phyloP scores from a whole-genome alignment of 2,329 filamentous ascomycete species.

The Chaetomium globosum region DNA sequence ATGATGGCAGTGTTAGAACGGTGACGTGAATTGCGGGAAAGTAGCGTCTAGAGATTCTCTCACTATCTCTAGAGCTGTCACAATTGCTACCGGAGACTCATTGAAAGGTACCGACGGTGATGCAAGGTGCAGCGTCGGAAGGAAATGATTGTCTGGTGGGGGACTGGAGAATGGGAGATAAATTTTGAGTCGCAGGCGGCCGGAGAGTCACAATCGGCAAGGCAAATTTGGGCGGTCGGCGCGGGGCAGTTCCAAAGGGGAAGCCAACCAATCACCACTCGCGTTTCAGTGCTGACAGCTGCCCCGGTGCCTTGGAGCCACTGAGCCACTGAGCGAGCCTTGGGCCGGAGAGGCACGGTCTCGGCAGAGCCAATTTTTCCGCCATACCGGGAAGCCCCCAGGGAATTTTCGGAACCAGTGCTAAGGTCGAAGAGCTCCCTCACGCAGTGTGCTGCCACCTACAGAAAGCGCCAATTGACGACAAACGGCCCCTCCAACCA shows the following conservation, averaged over 20 bases:
- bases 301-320: not conserved
- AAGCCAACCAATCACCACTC: constrained; percentile 25
- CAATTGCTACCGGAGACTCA: constrained; percentile 69
- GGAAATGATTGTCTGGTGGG: constrained; percentile 35
- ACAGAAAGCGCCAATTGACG: constrained; percentile 56
- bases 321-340: constrained; percentile 1
- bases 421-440: constrained; percentile 36
- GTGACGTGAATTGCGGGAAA: constrained; percentile 34
- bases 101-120: constrained; percentile 48
- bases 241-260: constrained; percentile 28
- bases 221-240: constrained; percentile 24
- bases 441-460: constrained; percentile 36
- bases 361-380: constrained; percentile 38
- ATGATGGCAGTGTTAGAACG: constrained; percentile 37
- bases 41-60: constrained; percentile 73
- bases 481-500: constrained; percentile 56
- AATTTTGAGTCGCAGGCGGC: constrained; percentile 31
- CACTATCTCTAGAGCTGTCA: constrained; percentile 76
- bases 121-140: constrained; percentile 31
- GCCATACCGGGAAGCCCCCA: constrained; percentile 33
- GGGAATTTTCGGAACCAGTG: constrained; percentile 39
- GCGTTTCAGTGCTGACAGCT: constrained; percentile 28
- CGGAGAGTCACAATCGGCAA: constrained; percentile 27
- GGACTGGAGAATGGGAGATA: constrained; percentile 30
- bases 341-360: constrained; percentile 24